Conservation (phyloP, 371 early-diverging fungal genomes). For the Capillidium heterosporum region DNA sequence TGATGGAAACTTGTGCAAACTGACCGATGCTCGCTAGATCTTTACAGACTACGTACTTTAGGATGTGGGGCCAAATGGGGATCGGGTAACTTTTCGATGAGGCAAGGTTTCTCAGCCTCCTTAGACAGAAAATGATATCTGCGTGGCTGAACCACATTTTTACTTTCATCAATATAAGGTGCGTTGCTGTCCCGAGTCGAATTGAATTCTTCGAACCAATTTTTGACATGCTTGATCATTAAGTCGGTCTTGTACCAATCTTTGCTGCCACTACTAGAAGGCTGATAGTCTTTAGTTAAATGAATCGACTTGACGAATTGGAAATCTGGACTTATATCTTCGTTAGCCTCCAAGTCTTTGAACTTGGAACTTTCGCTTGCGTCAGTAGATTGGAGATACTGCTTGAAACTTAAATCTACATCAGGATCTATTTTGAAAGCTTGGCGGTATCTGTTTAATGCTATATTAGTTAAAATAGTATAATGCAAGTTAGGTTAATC, state of each 20-base stretch:
- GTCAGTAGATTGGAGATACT: constrained; percentile 13
- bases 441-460: constrained; percentile 24
- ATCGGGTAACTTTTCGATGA: background rate
- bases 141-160: background rate
- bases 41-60: background rate
- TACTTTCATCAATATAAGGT: background rate
- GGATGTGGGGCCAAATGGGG: background rate
- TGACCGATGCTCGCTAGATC: background rate
- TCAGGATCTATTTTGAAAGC: constrained; percentile 29
- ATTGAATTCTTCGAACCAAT: background rate
- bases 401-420: constrained; percentile 22
- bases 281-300: constrained; percentile 5
- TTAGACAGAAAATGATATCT: background rate
- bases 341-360: background rate
- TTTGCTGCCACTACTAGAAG: background rate
- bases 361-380: no score
- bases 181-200: no score
- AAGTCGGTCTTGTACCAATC: background rate
- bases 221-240: background rate
- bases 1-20: background rate
- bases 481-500: no score
- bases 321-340: background rate
- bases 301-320: constrained; percentile 2
- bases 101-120: background rate
- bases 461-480: constrained; percentile 10